phyloP scores from a whole-genome alignment of 257 asterid species.

The Solanum okadae region DNA sequence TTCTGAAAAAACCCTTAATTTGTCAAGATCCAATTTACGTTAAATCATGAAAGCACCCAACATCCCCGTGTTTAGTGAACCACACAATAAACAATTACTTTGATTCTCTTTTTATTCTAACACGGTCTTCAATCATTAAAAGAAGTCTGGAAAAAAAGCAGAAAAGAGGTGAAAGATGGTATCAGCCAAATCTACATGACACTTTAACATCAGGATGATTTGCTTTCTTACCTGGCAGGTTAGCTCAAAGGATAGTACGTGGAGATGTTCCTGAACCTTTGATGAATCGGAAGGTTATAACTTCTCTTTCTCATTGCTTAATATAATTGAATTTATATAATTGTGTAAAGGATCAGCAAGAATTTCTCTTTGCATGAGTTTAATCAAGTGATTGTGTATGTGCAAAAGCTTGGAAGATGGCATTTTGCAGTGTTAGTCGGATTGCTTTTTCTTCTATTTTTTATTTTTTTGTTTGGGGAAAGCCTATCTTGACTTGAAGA shows the following conservation, averaged over 20 bases:
- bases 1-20: not conserved
- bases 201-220: not conserved
- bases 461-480: not conserved
- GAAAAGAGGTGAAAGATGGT: not conserved
- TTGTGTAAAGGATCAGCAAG: not conserved
- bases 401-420: not conserved
- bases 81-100: not conserved
- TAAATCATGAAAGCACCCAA: not conserved
- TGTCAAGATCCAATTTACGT: not conserved
- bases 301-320: not conserved
- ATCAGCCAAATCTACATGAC: not conserved
- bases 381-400: not conserved
- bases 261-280: conserved; percentile 98
- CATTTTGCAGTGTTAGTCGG: not conserved
- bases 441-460: not conserved
- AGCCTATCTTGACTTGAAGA: not conserved
- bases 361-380: not conserved
- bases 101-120: not conserved
- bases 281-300: conserved; percentile 69
- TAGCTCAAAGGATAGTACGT: conserved; percentile 89
- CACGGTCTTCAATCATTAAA: not conserved
- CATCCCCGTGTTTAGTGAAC: not conserved
- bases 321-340: not conserved
- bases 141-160: not conserved
- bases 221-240: conserved; percentile 21